Percentiles rank a stretch among this genome's conserved stretches.
These are phyloP conservation scores for Stephanodiscus triporus DNA, from an alignment of 108 stramenopile species.

Conservation along the genomic window DNA sequence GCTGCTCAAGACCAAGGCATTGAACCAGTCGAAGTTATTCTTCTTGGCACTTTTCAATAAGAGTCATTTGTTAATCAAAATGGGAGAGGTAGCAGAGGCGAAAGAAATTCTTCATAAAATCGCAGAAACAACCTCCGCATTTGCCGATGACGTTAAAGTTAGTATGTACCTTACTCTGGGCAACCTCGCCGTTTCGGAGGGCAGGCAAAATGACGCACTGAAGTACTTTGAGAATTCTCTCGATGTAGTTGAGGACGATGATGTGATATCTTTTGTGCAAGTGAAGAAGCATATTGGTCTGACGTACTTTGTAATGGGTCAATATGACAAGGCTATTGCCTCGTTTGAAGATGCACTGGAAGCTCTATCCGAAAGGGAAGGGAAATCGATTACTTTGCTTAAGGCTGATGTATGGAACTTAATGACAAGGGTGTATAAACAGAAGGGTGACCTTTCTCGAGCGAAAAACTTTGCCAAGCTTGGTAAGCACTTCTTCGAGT, in stretches of 20 bases:
- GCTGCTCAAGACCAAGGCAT: constrained; percentile 10
- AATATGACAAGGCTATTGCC: constrained; percentile 31
- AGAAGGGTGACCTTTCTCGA: constrained; percentile 27
- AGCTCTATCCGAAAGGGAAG: constrained; percentile 27
- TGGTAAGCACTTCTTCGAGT: constrained; percentile 21
- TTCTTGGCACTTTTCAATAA: constrained; percentile 43
- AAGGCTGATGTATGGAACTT: constrained; percentile 44
- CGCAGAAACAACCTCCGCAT: constrained; percentile 13
- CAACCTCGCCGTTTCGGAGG: constrained; percentile 20
- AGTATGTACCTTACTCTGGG: constrained; percentile 26
- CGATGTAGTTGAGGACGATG: constrained; percentile 15
- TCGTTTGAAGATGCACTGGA: constrained; percentile 35
- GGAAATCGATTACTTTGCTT: constrained; percentile 13
- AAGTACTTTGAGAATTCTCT: constrained; percentile 31
- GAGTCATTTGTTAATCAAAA: constrained; percentile 24
- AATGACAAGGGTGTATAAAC: constrained; percentile 33
- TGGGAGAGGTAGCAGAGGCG: constrained; percentile 34
- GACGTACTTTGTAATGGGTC: constrained; percentile 19
- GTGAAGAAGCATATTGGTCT: constrained; percentile 37
- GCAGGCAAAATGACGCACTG: constrained; percentile 18
- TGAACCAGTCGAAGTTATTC: constrained; percentile 22
- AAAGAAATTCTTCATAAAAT: constrained; percentile 29
- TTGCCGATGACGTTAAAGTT: constrained; percentile 34
- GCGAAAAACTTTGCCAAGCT: constrained; percentile 51
- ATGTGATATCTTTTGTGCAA: constrained; percentile 18